Evolutionary conservation across 805 yeast genomes (phyloP).

Genomic region (Ogataea polymorpha): DNA sequence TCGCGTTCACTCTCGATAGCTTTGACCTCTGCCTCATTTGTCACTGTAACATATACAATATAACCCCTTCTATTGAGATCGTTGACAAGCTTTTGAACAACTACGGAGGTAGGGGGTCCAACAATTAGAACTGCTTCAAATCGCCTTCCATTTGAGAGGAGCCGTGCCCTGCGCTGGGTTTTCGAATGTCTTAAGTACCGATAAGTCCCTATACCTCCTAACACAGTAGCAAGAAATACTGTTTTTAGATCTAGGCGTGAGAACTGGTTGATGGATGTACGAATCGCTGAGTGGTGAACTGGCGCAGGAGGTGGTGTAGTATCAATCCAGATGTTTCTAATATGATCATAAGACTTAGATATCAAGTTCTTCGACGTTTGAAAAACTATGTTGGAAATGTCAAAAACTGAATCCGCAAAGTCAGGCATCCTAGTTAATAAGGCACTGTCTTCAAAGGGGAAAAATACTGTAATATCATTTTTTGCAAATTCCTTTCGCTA

Average conservation of each 20-base stretch:
- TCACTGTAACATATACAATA: slow-evolving; percentile 73
- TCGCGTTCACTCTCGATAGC: slow-evolving; percentile 58
- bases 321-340: neutral
- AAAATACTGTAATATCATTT: too few relatives aligned
- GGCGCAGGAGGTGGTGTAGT: neutral
- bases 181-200: neutral
- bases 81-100: slow-evolving; percentile 63
- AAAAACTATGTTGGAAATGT: slow-evolving; percentile 10
- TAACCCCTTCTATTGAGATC: slow-evolving; percentile 80
- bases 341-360: neutral
- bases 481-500: too few relatives aligned
- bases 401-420: slow-evolving; percentile 21
- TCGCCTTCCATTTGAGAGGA: slow-evolving; percentile 67
- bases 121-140: slow-evolving; percentile 70
- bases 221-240: neutral
- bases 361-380: slow-evolving; percentile 7
- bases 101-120: slow-evolving; percentile 75
- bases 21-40: slow-evolving; percentile 54
- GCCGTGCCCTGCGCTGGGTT: slow-evolving; percentile 51
- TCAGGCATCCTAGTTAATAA: slow-evolving; percentile 16
- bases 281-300: neutral
- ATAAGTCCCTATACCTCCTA: slow-evolving; percentile 2
- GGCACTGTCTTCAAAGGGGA: too few relatives aligned
- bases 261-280: neutral
- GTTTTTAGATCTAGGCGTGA: neutral